phyloP scores from a whole-genome alignment of 2,329 filamentous ascomycete species.

The Exophiala dermatitidis region DNA sequence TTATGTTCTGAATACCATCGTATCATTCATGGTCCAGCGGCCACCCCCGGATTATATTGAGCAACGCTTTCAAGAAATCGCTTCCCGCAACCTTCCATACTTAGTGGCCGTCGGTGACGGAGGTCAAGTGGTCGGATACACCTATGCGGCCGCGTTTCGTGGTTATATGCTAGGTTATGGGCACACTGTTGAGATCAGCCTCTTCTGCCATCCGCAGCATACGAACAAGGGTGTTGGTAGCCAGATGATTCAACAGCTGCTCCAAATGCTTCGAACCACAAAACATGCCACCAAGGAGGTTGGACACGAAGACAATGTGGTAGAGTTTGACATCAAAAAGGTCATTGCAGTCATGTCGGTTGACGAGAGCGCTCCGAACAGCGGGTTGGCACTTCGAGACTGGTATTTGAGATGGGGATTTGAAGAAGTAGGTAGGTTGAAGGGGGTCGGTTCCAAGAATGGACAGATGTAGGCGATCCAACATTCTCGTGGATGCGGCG shows the following conservation, averaged over 20 bases:
- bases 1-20: constrained; percentile 35
- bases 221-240: constrained; percentile 32
- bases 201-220: constrained; percentile 36
- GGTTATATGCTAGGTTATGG: constrained; percentile 34
- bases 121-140: constrained; percentile 31
- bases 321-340: constrained; percentile 26
- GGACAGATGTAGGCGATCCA: constrained; percentile 31
- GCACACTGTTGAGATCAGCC: constrained; percentile 36
- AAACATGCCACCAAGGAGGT: constrained; percentile 25
- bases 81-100: constrained; percentile 32
- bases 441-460: constrained; percentile 35
- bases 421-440: constrained; percentile 34
- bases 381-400: constrained; percentile 32
- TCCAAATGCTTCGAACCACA: constrained; percentile 29
- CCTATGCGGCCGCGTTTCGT: constrained; percentile 34
- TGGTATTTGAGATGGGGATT: constrained; percentile 37
- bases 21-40: constrained; percentile 32
- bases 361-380: constrained; percentile 31
- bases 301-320: constrained; percentile 13
- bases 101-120: constrained; percentile 32
- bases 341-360: constrained; percentile 37
- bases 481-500: background rate
- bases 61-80: constrained; percentile 28
- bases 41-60: constrained; percentile 29
- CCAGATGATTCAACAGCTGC: constrained; percentile 29